Conservation (phyloP, 2,329 filamentous ascomycete genomes). For the Scorias spongiosa region DNA sequence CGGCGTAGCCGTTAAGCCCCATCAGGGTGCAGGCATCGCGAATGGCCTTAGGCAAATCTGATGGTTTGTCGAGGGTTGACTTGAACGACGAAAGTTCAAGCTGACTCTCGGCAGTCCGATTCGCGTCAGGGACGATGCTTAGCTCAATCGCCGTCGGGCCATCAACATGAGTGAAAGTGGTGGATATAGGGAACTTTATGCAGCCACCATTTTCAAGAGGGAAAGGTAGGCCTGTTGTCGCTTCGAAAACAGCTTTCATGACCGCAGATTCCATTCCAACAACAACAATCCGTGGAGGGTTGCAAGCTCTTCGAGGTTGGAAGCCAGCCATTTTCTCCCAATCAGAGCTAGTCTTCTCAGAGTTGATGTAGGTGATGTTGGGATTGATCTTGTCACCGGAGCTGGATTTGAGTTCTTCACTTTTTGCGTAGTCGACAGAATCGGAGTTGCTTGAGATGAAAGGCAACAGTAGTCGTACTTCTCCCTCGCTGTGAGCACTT, state of each 20-base stretch:
- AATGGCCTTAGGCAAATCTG: neutral
- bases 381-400: too few species aligned
- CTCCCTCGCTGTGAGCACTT: too few species aligned
- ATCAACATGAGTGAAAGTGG: neutral
- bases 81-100: neutral
- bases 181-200: constrained; percentile 24
- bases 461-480: too few species aligned
- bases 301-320: too few species aligned
- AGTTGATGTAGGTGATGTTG: too few species aligned
- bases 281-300: neutral
- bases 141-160: neutral
- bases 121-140: neutral
- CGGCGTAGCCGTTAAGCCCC: neutral
- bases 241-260: constrained; percentile 45
- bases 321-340: too few species aligned
- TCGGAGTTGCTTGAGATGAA: too few species aligned
- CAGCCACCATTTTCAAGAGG: constrained; percentile 37
- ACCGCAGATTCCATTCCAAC: constrained; percentile 33
- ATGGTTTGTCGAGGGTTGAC: neutral
- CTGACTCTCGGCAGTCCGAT: neutral
- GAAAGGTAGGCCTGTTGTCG: constrained; percentile 43
- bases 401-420: too few species aligned
- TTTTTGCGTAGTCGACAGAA: too few species aligned
- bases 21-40: neutral
- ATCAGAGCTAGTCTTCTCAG: too few species aligned